These are phyloP conservation scores for Letharia columbiana DNA, from an alignment of 495 filamentous ascomycete genomes.

Conservation along the genomic window DNA sequence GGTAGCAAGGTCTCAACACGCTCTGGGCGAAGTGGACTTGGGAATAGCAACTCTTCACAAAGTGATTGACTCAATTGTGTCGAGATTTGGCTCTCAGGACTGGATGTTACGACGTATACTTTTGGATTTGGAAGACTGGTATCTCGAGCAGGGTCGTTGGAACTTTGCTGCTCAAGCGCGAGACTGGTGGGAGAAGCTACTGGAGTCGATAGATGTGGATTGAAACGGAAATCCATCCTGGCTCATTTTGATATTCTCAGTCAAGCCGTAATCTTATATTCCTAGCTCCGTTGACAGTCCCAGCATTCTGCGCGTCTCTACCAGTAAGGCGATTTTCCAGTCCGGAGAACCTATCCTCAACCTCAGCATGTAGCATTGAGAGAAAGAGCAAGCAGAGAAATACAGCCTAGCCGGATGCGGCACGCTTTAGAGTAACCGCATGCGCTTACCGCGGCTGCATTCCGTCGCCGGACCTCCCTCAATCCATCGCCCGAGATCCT, in stretches of 20 bases:
- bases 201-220: not conserved
- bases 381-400: no score
- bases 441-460: not conserved
- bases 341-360: no score
- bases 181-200: not conserved
- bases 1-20: slow-evolving; percentile 1
- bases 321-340: no score
- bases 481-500: no score
- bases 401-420: no score
- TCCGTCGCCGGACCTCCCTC: not conserved
- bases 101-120: not conserved
- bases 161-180: slow-evolving; percentile 21
- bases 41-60: not conserved
- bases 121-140: not conserved
- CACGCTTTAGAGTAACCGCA: no score
- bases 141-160: slow-evolving; percentile 24
- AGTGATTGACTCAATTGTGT: not conserved
- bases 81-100: not conserved
- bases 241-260: not conserved
- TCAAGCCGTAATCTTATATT: not conserved
- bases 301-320: no score
- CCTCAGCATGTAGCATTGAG: no score
- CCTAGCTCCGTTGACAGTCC: no score
- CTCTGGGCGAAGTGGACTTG: not conserved
- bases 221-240: not conserved